phyloP scores from a whole-genome alignment of 2,329 filamentous ascomycete species.

The Aspergillus sojae region DNA sequence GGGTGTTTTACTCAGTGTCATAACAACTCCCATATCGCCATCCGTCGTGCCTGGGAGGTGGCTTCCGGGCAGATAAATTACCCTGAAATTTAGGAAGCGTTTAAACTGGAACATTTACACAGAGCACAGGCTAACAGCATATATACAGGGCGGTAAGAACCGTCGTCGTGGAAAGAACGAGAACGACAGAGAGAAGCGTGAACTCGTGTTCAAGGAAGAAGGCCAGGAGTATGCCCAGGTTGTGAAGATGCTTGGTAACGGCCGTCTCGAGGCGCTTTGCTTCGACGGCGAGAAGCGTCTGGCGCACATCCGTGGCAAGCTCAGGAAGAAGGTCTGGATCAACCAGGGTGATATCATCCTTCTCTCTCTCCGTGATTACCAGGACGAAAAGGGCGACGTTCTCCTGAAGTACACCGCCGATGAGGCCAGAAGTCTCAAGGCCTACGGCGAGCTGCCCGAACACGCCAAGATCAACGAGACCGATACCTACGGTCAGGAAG shows the following conservation, averaged over 20 bases:
- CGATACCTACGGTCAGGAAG: slow-evolving; percentile 84
- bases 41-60: background rate
- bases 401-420: slow-evolving; percentile 96
- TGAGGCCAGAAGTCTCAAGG: slow-evolving; percentile 92
- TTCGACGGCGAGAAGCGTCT: slow-evolving; percentile 91
- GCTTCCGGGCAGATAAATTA: background rate
- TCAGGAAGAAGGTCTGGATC: slow-evolving; percentile 99
- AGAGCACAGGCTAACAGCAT: slow-evolving; percentile 30
- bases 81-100: background rate
- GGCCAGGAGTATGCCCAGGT: slow-evolving; percentile 91
- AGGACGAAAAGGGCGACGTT: slow-evolving; percentile 90
- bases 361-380: slow-evolving; percentile 85
- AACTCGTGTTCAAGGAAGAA: slow-evolving; percentile 98
- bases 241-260: slow-evolving; percentile 95
- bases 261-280: slow-evolving; percentile 87
- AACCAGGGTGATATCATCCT: slow-evolving; percentile 96
- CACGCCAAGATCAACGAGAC: slow-evolving; percentile 99
- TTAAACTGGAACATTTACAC: background rate
- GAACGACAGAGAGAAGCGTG: slow-evolving; percentile 98
- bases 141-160: slow-evolving; percentile 89
- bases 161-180: slow-evolving; percentile 98
- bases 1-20: slow-evolving; percentile 21
- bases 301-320: slow-evolving; percentile 88
- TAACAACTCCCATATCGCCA: slow-evolving; percentile 12
- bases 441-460: slow-evolving; percentile 96